Evolutionary conservation across 2,329 filamentous ascomycete species (phyloP).

Genomic region (Alternaria gansuensis): DNA sequence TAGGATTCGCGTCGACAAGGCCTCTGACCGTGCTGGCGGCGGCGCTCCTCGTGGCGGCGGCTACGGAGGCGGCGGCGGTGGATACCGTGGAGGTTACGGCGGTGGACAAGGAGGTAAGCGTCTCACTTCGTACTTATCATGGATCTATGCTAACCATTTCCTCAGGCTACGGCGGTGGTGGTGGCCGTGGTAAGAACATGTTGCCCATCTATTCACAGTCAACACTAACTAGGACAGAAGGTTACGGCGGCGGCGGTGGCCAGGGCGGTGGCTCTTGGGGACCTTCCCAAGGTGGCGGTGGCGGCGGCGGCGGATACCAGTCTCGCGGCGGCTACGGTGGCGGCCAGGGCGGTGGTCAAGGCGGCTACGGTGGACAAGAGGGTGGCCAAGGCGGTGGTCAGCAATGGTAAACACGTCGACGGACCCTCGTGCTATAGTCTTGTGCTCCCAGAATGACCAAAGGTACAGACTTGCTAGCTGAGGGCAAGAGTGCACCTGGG

Average conservation of each 20-base stretch:
- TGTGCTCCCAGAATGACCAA: constrained; percentile 24
- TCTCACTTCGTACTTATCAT: neutral
- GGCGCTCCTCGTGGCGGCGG: constrained; percentile 54
- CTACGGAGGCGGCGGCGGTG: constrained; percentile 42
- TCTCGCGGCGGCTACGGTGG: constrained; percentile 46
- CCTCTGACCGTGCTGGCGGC: constrained; percentile 75
- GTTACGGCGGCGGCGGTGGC: constrained; percentile 37
- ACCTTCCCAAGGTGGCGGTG: constrained; percentile 38
- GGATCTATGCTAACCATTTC: constrained; percentile 3
- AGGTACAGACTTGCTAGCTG: constrained; percentile 17
- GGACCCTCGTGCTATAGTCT: constrained; percentile 20
- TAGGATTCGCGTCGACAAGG: constrained; percentile 93
- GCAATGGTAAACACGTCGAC: constrained; percentile 44
- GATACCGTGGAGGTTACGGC: constrained; percentile 37
- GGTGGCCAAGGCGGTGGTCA: constrained; percentile 44
- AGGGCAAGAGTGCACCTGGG: constrained; percentile 21
- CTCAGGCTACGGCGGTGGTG: constrained; percentile 36
- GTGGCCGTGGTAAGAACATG: constrained; percentile 46
- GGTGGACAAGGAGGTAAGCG: constrained; percentile 39
- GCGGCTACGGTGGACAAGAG: constrained; percentile 37
- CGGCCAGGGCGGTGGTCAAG: constrained; percentile 37
- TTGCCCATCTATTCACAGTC: neutral
- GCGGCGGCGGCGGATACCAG: constrained; percentile 46
- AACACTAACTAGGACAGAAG: constrained; percentile 19
- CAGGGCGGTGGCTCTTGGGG: constrained; percentile 39